Conservation (phyloP, 129 eudicot genomes). For the Centaurea solstitialis region DNA sequence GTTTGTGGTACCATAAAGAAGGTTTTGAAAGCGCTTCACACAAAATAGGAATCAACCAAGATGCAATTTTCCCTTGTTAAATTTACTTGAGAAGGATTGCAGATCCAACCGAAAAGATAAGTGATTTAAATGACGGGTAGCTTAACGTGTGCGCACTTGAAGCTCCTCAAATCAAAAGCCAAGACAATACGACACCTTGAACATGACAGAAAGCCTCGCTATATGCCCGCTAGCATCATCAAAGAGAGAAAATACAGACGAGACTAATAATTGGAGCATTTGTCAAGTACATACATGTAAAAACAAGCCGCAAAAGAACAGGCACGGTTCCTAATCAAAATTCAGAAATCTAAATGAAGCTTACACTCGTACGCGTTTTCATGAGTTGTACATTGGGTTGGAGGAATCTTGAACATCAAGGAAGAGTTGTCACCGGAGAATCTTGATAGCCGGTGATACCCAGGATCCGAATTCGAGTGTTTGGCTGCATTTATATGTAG, state of each 20-base stretch:
- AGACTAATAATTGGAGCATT: slow-evolving; percentile 24
- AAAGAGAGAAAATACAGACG: slow-evolving; percentile 15
- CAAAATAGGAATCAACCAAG: background rate
- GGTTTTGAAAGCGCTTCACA: background rate
- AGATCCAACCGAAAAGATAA: background rate
- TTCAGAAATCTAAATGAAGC: slow-evolving; percentile 1
- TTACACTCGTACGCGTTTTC: background rate
- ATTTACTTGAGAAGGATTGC: background rate
- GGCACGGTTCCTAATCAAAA: slow-evolving; percentile 13
- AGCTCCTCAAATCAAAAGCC: background rate
- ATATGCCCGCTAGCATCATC: background rate
- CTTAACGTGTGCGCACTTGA: background rate
- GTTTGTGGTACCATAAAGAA: background rate
- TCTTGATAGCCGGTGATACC: slow-evolving; percentile 89
- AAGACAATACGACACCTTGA: background rate
- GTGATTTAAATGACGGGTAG: background rate
- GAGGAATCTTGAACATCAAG: slow-evolving; percentile 2
- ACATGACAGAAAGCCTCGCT: background rate
- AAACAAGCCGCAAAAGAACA: slow-evolving; percentile 23
- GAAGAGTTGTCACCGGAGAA: slow-evolving; percentile 59
- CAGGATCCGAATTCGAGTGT: slow-evolving; percentile 76
- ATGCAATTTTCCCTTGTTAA: background rate
- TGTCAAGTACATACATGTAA: slow-evolving; percentile 27
- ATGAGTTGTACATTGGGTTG: background rate
- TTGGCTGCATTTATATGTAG: slow-evolving; percentile 58